These are phyloP conservation scores for Calonectria ilicicola DNA, from an alignment of 2,329 filamentous ascomycete species.

Conservation along the genomic window DNA sequence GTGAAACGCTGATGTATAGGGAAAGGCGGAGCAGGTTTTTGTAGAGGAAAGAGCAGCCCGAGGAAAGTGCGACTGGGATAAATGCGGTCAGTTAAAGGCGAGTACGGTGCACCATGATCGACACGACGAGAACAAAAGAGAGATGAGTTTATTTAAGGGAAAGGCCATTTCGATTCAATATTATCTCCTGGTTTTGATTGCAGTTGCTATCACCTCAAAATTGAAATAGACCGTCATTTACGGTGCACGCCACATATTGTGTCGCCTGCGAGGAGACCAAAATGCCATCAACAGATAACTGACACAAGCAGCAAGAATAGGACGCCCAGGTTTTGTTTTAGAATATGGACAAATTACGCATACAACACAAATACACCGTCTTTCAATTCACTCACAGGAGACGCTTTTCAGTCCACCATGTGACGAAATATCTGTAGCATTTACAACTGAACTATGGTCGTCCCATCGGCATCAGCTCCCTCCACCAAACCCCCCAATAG, in stretches of 20 bases:
- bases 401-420: neutral
- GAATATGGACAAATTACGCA: neutral
- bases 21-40: neutral
- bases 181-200: no score
- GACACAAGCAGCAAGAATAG: neutral
- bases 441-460: neutral
- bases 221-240: no score
- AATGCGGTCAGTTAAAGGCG: no score
- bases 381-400: neutral
- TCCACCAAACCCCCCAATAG: slow-evolving; percentile 24
- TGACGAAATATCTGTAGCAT: neutral
- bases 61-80: neutral
- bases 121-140: neutral
- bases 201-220: no score
- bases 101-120: neutral
- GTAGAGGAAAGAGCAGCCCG: neutral
- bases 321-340: no score
- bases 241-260: no score
- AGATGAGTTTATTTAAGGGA: neutral
- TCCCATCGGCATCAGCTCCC: slow-evolving; percentile 17
- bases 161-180: no score
- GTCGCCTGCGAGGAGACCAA: no score
- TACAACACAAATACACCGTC: neutral
- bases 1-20: neutral
- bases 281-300: no score